A percentile compares a stretch with the other conserved stretches of the same genome.
Conservation (phyloP, 441 rosid genomes). For the Capsella rubella region DNA sequence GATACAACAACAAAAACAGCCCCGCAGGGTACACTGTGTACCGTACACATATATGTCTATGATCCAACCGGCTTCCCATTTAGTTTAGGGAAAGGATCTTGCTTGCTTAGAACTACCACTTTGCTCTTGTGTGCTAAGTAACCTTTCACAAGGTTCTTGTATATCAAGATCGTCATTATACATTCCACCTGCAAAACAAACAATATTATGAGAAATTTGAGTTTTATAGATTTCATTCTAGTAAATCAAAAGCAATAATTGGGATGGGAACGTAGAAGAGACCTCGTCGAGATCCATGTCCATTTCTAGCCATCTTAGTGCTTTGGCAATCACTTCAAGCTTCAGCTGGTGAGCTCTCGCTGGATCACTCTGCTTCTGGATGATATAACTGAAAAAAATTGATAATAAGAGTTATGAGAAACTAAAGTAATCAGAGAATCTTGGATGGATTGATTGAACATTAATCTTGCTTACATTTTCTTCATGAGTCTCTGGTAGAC, state of each 20-base stretch:
- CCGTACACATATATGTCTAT: slow-evolving; percentile 42
- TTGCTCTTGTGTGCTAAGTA: slow-evolving; percentile 95
- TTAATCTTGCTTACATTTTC: slow-evolving; percentile 46
- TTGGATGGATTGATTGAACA: slow-evolving; percentile 38
- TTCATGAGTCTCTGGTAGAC: slow-evolving; percentile 54
- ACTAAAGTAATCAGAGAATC: not conserved
- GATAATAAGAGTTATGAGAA: slow-evolving; percentile 1
- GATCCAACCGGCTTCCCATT: slow-evolving; percentile 80
- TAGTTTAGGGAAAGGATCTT: slow-evolving; percentile 87
- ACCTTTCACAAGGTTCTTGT: slow-evolving; percentile 90
- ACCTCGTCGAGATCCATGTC: slow-evolving; percentile 99
- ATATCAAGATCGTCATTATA: slow-evolving; percentile 79
- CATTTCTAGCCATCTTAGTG: slow-evolving; percentile 89
- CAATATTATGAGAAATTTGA: slow-evolving; percentile 3
- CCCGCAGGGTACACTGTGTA: not conserved
- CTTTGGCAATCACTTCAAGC: slow-evolving; percentile 86
- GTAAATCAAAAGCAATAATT: not conserved
- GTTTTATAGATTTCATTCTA: slow-evolving; percentile 15
- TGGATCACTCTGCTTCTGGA: slow-evolving; percentile 85
- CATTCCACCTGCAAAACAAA: slow-evolving; percentile 78
- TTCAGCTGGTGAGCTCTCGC: slow-evolving; percentile 95
- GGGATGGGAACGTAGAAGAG: slow-evolving; percentile 9
- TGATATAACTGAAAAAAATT: slow-evolving; percentile 64
- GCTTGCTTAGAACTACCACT: slow-evolving; percentile 95
- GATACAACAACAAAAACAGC: slow-evolving; percentile 30